Evolutionary conservation across 176 grass and related monocot genomes (phyloP).

Genomic region (Oropetium thomaeum): DNA sequence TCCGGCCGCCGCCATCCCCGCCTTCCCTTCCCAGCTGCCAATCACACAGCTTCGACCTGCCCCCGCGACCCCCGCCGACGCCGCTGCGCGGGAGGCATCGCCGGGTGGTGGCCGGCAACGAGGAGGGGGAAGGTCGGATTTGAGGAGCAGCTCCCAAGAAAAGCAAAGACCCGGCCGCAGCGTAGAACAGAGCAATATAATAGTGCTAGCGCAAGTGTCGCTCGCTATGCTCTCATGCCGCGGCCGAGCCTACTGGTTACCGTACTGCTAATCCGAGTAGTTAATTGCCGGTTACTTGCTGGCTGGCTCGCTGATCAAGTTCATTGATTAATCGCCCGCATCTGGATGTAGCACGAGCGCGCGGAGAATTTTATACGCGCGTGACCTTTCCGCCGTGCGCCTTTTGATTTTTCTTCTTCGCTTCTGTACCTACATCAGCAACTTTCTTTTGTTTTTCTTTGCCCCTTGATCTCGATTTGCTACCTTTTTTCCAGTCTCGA

Average conservation of each 20-base stretch:
- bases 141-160: conserved; percentile 30
- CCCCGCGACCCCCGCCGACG: not conserved
- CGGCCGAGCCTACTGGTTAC: conserved; percentile 14
- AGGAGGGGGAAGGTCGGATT: conserved; percentile 16
- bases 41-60: conserved; percentile 1
- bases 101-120: conserved; percentile 28
- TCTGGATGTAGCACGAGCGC: conserved; percentile 20
- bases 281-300: conserved; percentile 5
- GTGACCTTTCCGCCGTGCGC: not conserved
- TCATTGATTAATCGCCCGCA: conserved; percentile 21
- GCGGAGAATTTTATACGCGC: not conserved
- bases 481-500: not conserved
- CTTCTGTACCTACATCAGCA: not conserved
- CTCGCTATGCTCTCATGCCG: conserved; percentile 3
- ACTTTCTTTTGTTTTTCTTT: not conserved
- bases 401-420: conserved; percentile 2
- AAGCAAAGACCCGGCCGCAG: conserved; percentile 19
- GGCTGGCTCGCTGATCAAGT: conserved; percentile 15
- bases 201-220: conserved; percentile 15
- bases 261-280: conserved; percentile 29
- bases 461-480: not conserved
- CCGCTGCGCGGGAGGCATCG: conserved; percentile 29
- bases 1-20: conserved; percentile 14
- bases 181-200: conserved; percentile 31
- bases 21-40: not conserved